Conservation (phyloP, 441 rosid genomes). For the Pelargonium citronellum region DNA sequence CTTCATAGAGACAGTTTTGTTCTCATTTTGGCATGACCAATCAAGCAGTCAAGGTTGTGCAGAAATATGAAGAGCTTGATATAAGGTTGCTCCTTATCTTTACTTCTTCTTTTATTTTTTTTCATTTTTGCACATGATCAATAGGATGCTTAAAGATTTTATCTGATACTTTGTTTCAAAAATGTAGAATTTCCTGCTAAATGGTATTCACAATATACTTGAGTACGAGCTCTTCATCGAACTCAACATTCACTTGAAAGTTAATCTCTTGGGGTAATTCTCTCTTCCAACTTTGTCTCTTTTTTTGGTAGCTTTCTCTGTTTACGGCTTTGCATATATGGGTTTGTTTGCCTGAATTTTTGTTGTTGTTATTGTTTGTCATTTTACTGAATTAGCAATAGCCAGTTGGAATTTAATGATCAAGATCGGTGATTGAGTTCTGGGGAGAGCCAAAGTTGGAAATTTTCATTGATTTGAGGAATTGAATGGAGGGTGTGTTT, state of each 20-base stretch:
- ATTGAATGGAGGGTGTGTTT: not conserved
- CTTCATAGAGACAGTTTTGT: too few relatives aligned
- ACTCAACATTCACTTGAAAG: conserved; percentile 58
- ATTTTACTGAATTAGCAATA: not conserved
- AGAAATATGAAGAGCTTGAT: too few relatives aligned
- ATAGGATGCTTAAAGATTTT: too few relatives aligned
- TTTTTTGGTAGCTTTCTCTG: not conserved
- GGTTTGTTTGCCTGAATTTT: not conserved
- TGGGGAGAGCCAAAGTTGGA: not conserved
- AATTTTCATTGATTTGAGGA: conserved; percentile 1
- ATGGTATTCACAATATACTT: too few relatives aligned
- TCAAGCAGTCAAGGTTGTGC: too few relatives aligned
- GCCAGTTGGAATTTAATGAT: not conserved
- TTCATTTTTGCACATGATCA: too few relatives aligned
- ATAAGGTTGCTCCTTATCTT: too few relatives aligned
- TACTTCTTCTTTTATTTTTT: too few relatives aligned
- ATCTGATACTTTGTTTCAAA: too few relatives aligned
- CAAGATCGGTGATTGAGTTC: not conserved
- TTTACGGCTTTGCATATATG: conserved; percentile 2
- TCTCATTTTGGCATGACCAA: too few relatives aligned
- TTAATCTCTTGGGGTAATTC: conserved; percentile 65
- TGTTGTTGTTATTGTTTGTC: not conserved
- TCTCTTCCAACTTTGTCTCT: conserved; percentile 8
- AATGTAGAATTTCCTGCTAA: too few relatives aligned
- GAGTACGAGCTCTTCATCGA: conserved; percentile 70